phyloP scores from a whole-genome alignment of 208 protist genomes.

The Acanthamoeba royreba region DNA sequence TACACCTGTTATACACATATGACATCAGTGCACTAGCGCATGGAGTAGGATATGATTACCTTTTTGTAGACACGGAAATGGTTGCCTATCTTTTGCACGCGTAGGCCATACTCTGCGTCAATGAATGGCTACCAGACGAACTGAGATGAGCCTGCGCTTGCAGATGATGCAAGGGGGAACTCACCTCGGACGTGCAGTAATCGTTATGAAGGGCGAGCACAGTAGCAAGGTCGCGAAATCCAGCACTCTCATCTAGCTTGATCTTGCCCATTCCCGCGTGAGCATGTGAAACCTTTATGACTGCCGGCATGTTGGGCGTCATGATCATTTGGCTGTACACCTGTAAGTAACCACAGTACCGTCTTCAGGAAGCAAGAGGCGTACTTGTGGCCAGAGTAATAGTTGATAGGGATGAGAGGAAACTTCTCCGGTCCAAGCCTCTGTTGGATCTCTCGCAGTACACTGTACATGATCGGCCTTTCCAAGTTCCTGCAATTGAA shows the following conservation, averaged over 20 bases:
- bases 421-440: conserved; percentile 3
- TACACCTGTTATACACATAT: background rate
- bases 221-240: background rate
- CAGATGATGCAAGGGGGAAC: background rate
- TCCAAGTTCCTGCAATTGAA: background rate
- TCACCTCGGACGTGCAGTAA: conserved; percentile 4
- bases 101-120: background rate
- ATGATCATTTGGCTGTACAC: conserved; percentile 21
- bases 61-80: background rate
- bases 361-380: background rate
- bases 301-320: background rate
- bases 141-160: background rate
- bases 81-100: background rate
- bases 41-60: background rate
- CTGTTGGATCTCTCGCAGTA: background rate
- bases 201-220: conserved; percentile 2
- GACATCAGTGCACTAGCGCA: background rate
- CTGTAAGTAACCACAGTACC: background rate
- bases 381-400: background rate
- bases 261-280: conserved; percentile 38
- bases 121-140: background rate
- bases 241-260: background rate
- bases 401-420: conserved; percentile 7
- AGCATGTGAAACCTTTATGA: conserved; percentile 23
- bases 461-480: conserved; percentile 16